A percentile compares a stretch with the other conserved stretches of the same genome.
These are phyloP conservation scores for Tolypocladium album DNA, from an alignment of 2,329 filamentous ascomycete species.

Conservation along the genomic window DNA sequence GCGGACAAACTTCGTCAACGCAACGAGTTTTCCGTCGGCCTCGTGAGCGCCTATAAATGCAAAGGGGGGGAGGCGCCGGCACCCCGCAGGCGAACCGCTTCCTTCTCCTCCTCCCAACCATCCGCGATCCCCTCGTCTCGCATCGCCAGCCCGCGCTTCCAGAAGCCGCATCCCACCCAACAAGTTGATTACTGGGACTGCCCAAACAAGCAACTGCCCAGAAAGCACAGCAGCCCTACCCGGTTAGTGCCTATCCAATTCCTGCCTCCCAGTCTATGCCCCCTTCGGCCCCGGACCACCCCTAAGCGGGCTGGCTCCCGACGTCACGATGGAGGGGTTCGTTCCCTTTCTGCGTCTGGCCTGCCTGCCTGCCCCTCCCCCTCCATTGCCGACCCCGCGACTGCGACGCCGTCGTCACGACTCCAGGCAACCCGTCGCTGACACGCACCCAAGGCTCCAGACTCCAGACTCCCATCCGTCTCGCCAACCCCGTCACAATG, in stretches of 20 bases:
- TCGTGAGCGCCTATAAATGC: conserved; percentile 1
- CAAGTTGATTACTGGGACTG: not conserved
- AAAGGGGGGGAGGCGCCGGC: not conserved
- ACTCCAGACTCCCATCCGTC: not conserved
- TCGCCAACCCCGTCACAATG: conserved; percentile 28
- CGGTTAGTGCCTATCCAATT: not conserved
- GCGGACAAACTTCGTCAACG: conserved; percentile 6
- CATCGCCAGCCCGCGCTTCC: not conserved
- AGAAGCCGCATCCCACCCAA: not conserved
- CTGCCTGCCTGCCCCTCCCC: too few relatives aligned
- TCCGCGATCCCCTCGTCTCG: not conserved
- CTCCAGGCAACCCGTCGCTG: not conserved
- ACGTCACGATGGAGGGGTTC: not conserved
- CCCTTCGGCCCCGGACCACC: not conserved
- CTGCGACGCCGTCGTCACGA: not conserved
- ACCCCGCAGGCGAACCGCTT: not conserved
- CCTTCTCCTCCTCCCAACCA: not conserved
- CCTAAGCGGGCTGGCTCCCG: too few relatives aligned
- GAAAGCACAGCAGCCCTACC: not conserved
- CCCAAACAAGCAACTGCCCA: conserved; percentile 4
- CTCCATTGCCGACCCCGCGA: not conserved
- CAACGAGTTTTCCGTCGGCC: conserved; percentile 1
- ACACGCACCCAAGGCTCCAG: not conserved
- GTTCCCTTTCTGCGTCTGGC: not conserved
- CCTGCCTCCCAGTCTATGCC: not conserved